Percentiles rank a stretch among this genome's conserved stretches.
Conservation (phyloP, 2,329 filamentous ascomycete species). For the Colletotrichum sp. region DNA sequence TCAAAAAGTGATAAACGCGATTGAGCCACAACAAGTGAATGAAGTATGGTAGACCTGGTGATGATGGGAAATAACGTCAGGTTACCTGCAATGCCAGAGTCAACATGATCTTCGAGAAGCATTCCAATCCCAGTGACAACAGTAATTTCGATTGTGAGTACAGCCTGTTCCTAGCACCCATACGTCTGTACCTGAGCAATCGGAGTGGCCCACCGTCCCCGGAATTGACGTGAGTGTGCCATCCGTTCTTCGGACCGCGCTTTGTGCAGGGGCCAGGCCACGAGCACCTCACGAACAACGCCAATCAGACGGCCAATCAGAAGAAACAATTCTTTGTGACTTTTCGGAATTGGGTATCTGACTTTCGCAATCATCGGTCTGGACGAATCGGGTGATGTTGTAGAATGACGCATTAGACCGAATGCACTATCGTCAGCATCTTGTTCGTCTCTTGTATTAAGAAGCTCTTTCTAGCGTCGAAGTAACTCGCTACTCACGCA, state of each 20-base stretch:
- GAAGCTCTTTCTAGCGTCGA: not conserved
- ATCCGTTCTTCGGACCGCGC: not conserved
- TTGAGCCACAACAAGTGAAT: not conserved
- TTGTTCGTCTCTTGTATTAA: slow-evolving; percentile 1
- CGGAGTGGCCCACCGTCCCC: not conserved
- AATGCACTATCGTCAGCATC: not conserved
- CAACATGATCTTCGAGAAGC: not conserved
- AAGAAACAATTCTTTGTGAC: not conserved
- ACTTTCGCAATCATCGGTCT: not conserved
- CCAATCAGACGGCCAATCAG: not conserved
- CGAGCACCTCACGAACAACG: not conserved
- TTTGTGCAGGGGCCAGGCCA: not conserved
- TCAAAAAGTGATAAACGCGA: not conserved
- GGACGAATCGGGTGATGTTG: not conserved
- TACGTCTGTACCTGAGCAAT: not conserved
- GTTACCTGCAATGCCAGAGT: not conserved
- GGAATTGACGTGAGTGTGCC: not conserved
- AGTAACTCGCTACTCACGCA: not conserved
- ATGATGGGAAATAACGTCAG: not conserved
- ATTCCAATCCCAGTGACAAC: not conserved
- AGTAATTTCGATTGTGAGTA: not conserved
- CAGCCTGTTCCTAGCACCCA: not conserved
- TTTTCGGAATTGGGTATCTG: not conserved
- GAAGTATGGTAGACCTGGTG: not conserved
- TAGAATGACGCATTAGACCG: not conserved